Base-by-base conservation (phyloP, 176 grass and related monocot species). In the Dactylis glomerata region DNA sequence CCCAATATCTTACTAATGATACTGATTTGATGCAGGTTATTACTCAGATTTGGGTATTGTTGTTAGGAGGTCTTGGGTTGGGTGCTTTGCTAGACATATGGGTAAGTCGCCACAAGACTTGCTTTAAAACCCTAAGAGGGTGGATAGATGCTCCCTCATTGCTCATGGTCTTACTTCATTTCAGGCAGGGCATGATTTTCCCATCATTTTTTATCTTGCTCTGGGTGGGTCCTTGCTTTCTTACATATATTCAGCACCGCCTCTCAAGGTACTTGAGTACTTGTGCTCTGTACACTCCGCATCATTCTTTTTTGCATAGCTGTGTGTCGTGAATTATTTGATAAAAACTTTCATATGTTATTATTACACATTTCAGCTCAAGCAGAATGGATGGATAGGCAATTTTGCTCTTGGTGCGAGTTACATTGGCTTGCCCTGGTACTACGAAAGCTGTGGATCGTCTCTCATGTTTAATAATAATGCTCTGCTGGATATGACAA, bases 241-340 rank as follows among this genome's bases (percentile, higher is more conserved):
- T 80, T 98, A 98, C 89, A 95, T 98, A 83, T 98, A 98, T 86
- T 98, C 96, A 82, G 96, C 96, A 58, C 96, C 96, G 73, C 96
- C 96, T 51, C 91, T 98, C 24, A 98, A 97, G 92, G 92, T 97
- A 91, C 23, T 84, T 70, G 49, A 73, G 41, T 81, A 19, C 72
- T 87, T 38, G 34, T 82, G 47, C 59, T 71, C 67, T 75, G 31
- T 81, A 32, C 37, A 66, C 37, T 73, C n/a, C 16, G 3, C n/a
- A 47, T 73, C 38, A 55, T 37, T 3, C 27, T 52, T 15, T 84
- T 24, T 45, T 68, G 38, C n/a, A 77, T 36, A 83, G 33, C 83
- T 47, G 28, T 37, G 33, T 57, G 17, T 40, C 20, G 22, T 59
- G 36, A 59, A 15, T 16, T 49, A 50, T 68, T 50, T 47, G 20